phyloP scores from a whole-genome alignment of 1,284 basidiomycete species.

The Pulchroboletus neoregius region DNA sequence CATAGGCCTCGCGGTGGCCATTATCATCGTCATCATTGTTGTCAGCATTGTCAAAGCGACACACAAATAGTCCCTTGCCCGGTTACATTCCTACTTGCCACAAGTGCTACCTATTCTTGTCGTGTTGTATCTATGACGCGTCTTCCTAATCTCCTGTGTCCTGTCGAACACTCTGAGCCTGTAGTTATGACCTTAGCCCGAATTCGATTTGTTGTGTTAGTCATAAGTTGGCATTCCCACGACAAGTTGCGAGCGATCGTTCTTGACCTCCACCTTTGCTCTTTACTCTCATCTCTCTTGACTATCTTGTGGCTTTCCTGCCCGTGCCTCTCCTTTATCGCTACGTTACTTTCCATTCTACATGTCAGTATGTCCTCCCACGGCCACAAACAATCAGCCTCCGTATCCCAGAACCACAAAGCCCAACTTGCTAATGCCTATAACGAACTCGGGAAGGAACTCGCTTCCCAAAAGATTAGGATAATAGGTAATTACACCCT shows the following conservation, averaged over 20 bases:
- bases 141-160: constrained; percentile 26
- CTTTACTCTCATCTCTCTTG: constrained; percentile 9
- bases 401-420: constrained; percentile 72
- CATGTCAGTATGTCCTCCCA: constrained; percentile 43
- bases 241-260: constrained; percentile 9
- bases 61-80: constrained; percentile 37
- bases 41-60: constrained; percentile 87
- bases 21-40: constrained; percentile 92
- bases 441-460: constrained; percentile 93
- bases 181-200: constrained; percentile 20
- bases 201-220: constrained; percentile 26
- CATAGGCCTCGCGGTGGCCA: constrained; percentile 81
- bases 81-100: background rate
- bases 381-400: constrained; percentile 62
- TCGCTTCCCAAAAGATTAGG: constrained; percentile 83
- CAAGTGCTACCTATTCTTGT: constrained; percentile 15
- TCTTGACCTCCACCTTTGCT: constrained; percentile 12
- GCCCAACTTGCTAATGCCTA: constrained; percentile 92
- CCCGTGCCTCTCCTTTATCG: constrained; percentile 43
- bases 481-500: constrained; percentile 96
- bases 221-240: constrained; percentile 23
- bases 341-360: constrained; percentile 32
- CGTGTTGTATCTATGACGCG: constrained; percentile 38
- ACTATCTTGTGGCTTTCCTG: constrained; percentile 31
- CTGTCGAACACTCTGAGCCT: constrained; percentile 14